These are phyloP conservation scores for Arthrobotrys pseudoclavata DNA, from an alignment of 2,329 filamentous ascomycete species.

Conservation along the genomic window DNA sequence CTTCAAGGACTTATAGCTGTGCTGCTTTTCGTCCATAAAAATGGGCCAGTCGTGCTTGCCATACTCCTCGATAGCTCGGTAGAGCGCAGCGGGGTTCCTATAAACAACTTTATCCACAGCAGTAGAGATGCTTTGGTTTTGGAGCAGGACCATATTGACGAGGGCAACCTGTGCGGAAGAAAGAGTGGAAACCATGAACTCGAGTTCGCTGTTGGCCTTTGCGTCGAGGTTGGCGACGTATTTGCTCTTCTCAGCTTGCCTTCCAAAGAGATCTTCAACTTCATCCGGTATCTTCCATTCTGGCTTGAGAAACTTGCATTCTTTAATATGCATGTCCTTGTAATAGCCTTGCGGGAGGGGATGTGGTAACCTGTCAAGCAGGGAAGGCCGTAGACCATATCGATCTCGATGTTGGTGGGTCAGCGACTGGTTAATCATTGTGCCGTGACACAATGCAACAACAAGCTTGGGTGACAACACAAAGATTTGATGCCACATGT, in stretches of 20 bases:
- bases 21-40: conserved; percentile 63
- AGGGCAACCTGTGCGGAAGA: conserved; percentile 62
- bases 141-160: conserved; percentile 64
- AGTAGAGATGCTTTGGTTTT: conserved; percentile 63
- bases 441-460: conserved; percentile 64
- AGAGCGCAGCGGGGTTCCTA: conserved; percentile 62
- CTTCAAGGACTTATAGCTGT: conserved; percentile 62
- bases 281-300: conserved; percentile 63
- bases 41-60: conserved; percentile 62
- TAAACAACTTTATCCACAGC: conserved; percentile 62
- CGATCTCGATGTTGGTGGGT: conserved; percentile 62
- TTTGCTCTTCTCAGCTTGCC: conserved; percentile 60
- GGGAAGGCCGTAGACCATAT: conserved; percentile 63
- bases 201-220: conserved; percentile 62
- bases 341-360: conserved; percentile 63
- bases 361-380: conserved; percentile 63
- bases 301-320: conserved; percentile 62
- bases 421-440: conserved; percentile 63
- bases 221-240: conserved; percentile 50
- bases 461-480: conserved; percentile 64
- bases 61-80: conserved; percentile 62
- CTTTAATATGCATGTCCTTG: conserved; percentile 63
- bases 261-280: conserved; percentile 62
- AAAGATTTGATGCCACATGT: conserved; percentile 64
- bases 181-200: conserved; percentile 62